Evolutionary conservation across 208 protist genomes (phyloP).

Genomic region (Trypanosoma grayi): DNA sequence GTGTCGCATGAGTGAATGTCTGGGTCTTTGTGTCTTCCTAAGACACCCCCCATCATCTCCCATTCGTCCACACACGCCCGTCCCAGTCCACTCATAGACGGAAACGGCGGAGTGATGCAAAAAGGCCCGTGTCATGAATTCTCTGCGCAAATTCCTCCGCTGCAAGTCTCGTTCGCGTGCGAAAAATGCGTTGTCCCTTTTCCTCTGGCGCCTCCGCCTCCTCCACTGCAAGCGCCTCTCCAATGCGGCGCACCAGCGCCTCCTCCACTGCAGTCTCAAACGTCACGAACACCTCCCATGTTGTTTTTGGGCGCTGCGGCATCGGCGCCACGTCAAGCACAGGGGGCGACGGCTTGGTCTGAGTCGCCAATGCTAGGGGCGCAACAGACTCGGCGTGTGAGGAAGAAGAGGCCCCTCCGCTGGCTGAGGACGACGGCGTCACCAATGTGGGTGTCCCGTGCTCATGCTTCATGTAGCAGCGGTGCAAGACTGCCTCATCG

Average conservation of each 20-base stretch:
- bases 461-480: conserved; percentile 27
- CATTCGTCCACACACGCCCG: background rate
- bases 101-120: conserved; percentile 23
- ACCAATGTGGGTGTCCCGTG: background rate
- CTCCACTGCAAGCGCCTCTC: conserved; percentile 3
- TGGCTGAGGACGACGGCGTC: conserved; percentile 3
- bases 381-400: conserved; percentile 2
- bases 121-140: conserved; percentile 28
- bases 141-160: conserved; percentile 38
- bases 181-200: conserved; percentile 20
- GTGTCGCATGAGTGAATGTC: too few species aligned
- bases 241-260: conserved; percentile 17
- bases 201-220: conserved; percentile 4
- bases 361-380: background rate
- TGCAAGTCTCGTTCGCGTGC: conserved; percentile 30
- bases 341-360: background rate
- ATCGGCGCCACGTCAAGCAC: background rate
- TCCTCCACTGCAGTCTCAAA: conserved; percentile 12
- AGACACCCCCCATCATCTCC: background rate
- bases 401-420: conserved; percentile 16
- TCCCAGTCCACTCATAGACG: background rate
- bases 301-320: background rate
- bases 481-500: conserved; percentile 41
- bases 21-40: too few species aligned
- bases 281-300: conserved; percentile 32